Percentiles rank a stretch among this genome's conserved stretches.
Evolutionary conservation across 768 basidiomycete genomes (phyloP).

Genomic region (Cyathus striatus): DNA sequence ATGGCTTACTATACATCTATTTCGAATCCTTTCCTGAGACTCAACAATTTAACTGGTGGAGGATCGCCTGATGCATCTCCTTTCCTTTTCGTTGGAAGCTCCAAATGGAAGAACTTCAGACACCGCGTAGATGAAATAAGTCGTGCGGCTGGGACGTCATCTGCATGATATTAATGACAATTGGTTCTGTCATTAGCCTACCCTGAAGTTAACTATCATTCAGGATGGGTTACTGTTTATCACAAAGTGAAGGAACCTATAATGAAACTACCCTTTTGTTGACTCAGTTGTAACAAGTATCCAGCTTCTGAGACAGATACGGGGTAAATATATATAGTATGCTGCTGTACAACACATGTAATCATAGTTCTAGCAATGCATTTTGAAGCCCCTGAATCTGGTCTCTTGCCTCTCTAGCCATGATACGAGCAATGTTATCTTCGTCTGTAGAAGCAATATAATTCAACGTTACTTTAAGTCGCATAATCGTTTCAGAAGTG

Average conservation of each 20-base stretch:
- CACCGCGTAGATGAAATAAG: constrained; percentile 72
- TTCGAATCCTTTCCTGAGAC: constrained; percentile 81
- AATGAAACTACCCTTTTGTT: constrained; percentile 63
- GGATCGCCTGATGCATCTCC: constrained; percentile 44
- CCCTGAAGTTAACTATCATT: no score
- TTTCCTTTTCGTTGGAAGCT: constrained; percentile 53
- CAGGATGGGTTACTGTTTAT: no score
- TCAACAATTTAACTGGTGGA: constrained; percentile 43
- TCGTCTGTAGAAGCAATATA: constrained; percentile 71
- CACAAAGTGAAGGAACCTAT: constrained; percentile 58
- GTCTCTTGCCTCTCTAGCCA: constrained; percentile 70
- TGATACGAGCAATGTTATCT: constrained; percentile 65
- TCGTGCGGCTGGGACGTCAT: constrained; percentile 44
- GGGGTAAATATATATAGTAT: constrained; percentile 48
- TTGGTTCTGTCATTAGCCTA: constrained; percentile 18
- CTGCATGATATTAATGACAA: constrained; percentile 4
- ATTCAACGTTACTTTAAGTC: constrained; percentile 54
- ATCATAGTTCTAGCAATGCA: constrained; percentile 35
- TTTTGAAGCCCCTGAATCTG: constrained; percentile 44
- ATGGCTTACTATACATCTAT: constrained; percentile 81
- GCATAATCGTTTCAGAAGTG: constrained; percentile 32
- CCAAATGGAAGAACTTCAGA: constrained; percentile 68
- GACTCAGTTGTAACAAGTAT: constrained; percentile 70
- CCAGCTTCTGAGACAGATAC: constrained; percentile 91
- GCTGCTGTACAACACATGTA: constrained; percentile 1